Evolutionary conservation across 2,329 filamentous ascomycete species (phyloP), one percentile per base, ranked within the genome.

Genomic region (Thielaviopsis punctulata): DNA sequence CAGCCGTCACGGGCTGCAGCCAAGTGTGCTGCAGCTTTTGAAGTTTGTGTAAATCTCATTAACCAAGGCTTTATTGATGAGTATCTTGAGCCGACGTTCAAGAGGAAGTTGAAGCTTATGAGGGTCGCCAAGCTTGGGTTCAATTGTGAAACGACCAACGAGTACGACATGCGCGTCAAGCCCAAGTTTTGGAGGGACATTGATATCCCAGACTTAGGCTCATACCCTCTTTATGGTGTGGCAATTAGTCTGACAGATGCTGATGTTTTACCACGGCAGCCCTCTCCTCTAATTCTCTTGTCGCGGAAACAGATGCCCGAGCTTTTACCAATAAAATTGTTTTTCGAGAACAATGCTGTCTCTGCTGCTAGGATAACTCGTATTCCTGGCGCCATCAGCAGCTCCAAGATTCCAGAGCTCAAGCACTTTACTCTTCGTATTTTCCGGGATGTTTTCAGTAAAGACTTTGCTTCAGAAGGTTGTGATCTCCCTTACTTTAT

Each of bases 371-470:
- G 71, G 2, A 74, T 76, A 9, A 61, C 69, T 0, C 63, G 71
- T 0, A 57, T 82, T 1, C 50, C 60, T 0, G 59, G 56, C 0
- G 60, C 70, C 0, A 58, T 88, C 0, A 10, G 64, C 1, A 57
- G 79, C 0, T 63, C 66, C 0, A 58, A 68, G 0, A 60, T 66
- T 0, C 61, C 70, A 0, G 63, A 68, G 1, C 62, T 96, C n/a
- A 80, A 79, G 0, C 65, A 64, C 0, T 94, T 92, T 62, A 95
- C 86, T 0, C 67, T 93, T 41, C 73, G 75, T 4, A 65, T 93
- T 0, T 95, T 93, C 63, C 68, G 77, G 15, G 87, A 96, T 58
- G 70, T 95, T 0, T 96, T 95, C 68, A 90, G 88, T 64, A 98
- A 98, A 63, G 72, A 73, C 2, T 98, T 86, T 60, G 79, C 84